These are phyloP conservation scores for Cornus kousa DNA, from an alignment of 148 eudicot genomes.

Conservation along the genomic window DNA sequence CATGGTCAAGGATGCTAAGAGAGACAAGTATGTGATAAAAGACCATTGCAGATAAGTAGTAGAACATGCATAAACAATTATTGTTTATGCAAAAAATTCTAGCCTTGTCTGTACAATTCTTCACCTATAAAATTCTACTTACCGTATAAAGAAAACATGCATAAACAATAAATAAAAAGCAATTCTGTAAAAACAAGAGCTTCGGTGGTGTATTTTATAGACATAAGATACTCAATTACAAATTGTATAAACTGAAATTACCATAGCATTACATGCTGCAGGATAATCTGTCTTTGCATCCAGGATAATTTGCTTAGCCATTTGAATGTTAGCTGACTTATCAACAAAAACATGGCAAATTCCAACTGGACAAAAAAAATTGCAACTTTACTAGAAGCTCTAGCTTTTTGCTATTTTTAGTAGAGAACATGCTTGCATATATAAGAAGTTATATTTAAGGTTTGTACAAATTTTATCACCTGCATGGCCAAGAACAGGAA, in stretches of 20 bases:
- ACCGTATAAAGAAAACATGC: background rate
- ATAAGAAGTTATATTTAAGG: background rate
- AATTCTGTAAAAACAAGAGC: background rate
- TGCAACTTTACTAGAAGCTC: constrained; percentile 8
- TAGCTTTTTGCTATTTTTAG: background rate
- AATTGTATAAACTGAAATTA: constrained; percentile 18
- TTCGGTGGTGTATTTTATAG: background rate
- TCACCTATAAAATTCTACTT: too few species aligned
- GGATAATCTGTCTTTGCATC: constrained; percentile 90
- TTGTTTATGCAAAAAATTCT: too few species aligned
- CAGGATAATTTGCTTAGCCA: constrained; percentile 68
- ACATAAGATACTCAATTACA: background rate
- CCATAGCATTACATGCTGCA: constrained; percentile 98
- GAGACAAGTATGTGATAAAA: background rate
- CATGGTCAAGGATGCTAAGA: background rate
- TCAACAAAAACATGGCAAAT: constrained; percentile 91
- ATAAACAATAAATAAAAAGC: background rate
- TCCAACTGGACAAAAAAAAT: constrained; percentile 54
- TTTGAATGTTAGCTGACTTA: constrained; percentile 77
- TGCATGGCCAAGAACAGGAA: constrained; percentile 94
- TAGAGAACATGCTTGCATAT: background rate
- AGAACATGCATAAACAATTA: background rate
- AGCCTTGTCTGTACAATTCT: too few species aligned
- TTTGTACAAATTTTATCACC: constrained; percentile 31
- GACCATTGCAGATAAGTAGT: background rate